Evolutionary conservation across 78 protist genomes (phyloP), one percentile per base, ranked within the genome.

Genomic region (Tieghemostelium lacteum): DNA sequence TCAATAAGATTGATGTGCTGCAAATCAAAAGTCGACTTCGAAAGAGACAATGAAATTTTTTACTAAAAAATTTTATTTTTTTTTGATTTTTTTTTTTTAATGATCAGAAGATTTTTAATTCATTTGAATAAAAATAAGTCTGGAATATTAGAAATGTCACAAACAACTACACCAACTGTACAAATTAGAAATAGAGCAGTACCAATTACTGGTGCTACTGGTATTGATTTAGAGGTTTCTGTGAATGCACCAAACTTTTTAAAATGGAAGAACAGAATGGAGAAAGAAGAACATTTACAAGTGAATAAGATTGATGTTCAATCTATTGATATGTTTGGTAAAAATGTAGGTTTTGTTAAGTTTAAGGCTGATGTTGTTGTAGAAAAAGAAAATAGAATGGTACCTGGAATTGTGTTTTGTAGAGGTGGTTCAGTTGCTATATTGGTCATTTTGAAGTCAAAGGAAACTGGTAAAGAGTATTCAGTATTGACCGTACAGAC

Each of bases 401-500:
- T 87, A 31, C 93, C 93, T 57, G 93, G 93, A 42, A 71, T 87
- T 45, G 52, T 71, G 52, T 87, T 87, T 45, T 75, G 85, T 57
- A 40, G 93, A 50, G 93, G 93, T 64, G 93, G 93, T 26, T 75
- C 93, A 16, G 93, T 87, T 49, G 93, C 88, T 16, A 87, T 87
- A 14, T 26, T 87, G 7, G 77, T 67, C 0, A 49, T 87, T 14
- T 67, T 87, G 22, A 76, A 75, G 14, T 70, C 93, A 33, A 71
- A 87, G 65, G 93, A 87, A 39, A 74, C 83, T 8, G 75, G 75
- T 28, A 61, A 65, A n/a, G 86, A 87, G 50, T 76, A 73, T 34
- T 33, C 45, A 40, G 24, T 87, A 3, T 63, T 87, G 19, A 87
- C 93, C 0, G 93, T 87, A 19, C 93, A 87, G 34, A 65, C 93